These are phyloP conservation scores for Lactarius pseudohatsudake DNA, from an alignment of 768 basidiomycete genomes.

Conservation along the genomic window DNA sequence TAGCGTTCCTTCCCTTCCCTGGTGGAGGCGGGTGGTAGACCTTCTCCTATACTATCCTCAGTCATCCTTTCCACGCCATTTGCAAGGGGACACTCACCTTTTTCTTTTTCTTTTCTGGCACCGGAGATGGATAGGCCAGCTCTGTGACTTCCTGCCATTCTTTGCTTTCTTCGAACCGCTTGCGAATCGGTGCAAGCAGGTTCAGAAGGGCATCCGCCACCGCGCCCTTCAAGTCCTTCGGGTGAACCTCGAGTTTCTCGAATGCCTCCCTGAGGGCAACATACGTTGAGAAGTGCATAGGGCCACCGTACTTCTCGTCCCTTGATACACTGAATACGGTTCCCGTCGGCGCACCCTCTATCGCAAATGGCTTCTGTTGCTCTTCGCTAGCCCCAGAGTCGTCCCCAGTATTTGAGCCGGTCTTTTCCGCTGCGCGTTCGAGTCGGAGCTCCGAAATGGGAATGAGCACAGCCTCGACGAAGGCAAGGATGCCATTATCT, in stretches of 20 bases:
- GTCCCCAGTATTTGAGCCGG: slow-evolving; percentile 42
- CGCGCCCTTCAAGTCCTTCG: slow-evolving; percentile 82
- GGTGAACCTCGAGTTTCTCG: slow-evolving; percentile 74
- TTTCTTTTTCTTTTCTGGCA: slow-evolving; percentile 68
- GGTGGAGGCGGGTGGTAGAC: slow-evolving; percentile 83
- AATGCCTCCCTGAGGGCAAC: slow-evolving; percentile 73
- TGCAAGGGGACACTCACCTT: slow-evolving; percentile 34
- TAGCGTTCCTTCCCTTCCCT: slow-evolving; percentile 66
- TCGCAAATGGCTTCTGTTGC: slow-evolving; percentile 60
- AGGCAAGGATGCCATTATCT: slow-evolving; percentile 87
- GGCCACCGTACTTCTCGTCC: slow-evolving; percentile 80
- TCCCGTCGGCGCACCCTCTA: slow-evolving; percentile 70
- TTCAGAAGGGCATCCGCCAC: slow-evolving; percentile 72
- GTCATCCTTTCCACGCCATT: neutral
- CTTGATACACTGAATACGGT: slow-evolving; percentile 79
- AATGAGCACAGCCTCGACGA: slow-evolving; percentile 84
- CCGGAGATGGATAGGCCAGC: slow-evolving; percentile 81
- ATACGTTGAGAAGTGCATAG: slow-evolving; percentile 69
- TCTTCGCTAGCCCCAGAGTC: slow-evolving; percentile 46
- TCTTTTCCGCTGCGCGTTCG: slow-evolving; percentile 52
- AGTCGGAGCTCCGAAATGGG: slow-evolving; percentile 77
- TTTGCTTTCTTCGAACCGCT: slow-evolving; percentile 69
- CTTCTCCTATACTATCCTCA: slow-evolving; percentile 55
- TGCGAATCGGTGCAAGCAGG: slow-evolving; percentile 78
- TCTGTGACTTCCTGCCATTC: slow-evolving; percentile 79